Base-by-base conservation (phyloP, 2,329 filamentous ascomycete species). In the Sporothrix humicola region DNA sequence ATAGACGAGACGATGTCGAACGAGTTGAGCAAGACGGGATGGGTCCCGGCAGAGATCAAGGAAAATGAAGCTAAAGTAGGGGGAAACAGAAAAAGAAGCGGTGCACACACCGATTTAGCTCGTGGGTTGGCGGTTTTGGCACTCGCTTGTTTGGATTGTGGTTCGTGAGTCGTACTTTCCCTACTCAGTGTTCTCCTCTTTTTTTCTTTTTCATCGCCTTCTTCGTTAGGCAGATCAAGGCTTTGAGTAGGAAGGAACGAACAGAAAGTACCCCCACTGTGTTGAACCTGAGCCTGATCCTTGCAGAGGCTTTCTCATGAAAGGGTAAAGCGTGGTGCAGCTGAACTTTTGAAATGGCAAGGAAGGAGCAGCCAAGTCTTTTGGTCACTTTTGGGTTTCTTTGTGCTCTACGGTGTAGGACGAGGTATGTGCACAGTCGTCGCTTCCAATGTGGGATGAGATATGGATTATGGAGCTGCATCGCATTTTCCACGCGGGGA, bases 1-100 rank as follows among this genome's bases (percentile, higher is more conserved):
- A 5, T 12, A 46, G 20, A 20, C 12, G 42, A 66, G 61, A 20
- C 42, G 42, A 66, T 10, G 61, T 4, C 37, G 15, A 23, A 8
- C 17, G 61, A 7, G 7, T 15, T 8, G 8, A 48, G n/a, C 2
- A 37, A 26, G 37, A 26, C 50, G 26, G 50, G 54, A 48, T 20
- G 12, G 61, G 26, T 48, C 59, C 37, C 54, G n/a, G 37, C 31
- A 58, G 13, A 20, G 37, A 71, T 42, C 8, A 61, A 42, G 42
- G 9, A 71, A 63, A 63, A 46, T 56, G 54, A 59, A 71, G 69
- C 69, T 59, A 71, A 71, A 63, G 42, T 52, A 50, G 56, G 44
- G 69, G 37, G 46, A 42, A 52, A 17, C 17, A 13, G 6, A n/a
- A 15, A 58, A 5, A 56, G 12, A 26, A 26, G 54, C 9, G 15